Evolutionary conservation across 495 filamentous ascomycete species (phyloP).

Genomic region (Lentithecium fluviatile): DNA sequence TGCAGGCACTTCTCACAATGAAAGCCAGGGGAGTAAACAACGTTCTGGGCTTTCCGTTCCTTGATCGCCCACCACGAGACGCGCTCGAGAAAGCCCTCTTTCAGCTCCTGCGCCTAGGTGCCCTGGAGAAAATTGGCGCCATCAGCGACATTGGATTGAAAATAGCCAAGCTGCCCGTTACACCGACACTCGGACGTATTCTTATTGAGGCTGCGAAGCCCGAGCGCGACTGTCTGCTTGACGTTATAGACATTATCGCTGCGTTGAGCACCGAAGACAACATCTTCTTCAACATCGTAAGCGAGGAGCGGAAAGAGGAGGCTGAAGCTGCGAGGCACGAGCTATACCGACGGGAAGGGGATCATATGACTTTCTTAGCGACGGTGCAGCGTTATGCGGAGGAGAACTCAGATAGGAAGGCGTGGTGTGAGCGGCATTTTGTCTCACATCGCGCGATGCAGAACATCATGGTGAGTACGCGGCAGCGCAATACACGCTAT

Average conservation of each 20-base stretch:
- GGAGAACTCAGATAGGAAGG: slow-evolving; percentile 69
- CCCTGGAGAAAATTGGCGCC: slow-evolving; percentile 66
- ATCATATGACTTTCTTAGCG: slow-evolving; percentile 81
- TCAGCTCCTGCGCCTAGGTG: slow-evolving; percentile 73
- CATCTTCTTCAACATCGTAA: slow-evolving; percentile 75
- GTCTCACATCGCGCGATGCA: slow-evolving; percentile 83
- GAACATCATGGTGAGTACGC: slow-evolving; percentile 61
- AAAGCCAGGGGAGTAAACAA: slow-evolving; percentile 87
- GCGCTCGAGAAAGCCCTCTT: slow-evolving; percentile 80
- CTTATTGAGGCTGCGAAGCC: slow-evolving; percentile 74
- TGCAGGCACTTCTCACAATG: slow-evolving; percentile 85
- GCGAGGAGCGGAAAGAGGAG: slow-evolving; percentile 78
- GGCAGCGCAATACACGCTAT: neutral
- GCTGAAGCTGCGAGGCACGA: slow-evolving; percentile 70
- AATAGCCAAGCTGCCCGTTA: slow-evolving; percentile 79
- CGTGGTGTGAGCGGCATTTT: slow-evolving; percentile 75
- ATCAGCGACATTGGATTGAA: slow-evolving; percentile 74
- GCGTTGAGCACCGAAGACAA: slow-evolving; percentile 78
- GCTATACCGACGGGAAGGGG: slow-evolving; percentile 78
- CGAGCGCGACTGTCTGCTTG: slow-evolving; percentile 67
- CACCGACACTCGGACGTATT: slow-evolving; percentile 77
- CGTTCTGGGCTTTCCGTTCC: slow-evolving; percentile 77
- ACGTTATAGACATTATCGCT: slow-evolving; percentile 89
- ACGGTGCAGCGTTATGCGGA: slow-evolving; percentile 78
- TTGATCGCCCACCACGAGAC: slow-evolving; percentile 76